Evolutionary conservation across 306 rosid genomes (phyloP).

Genomic region (Quercus cerris): DNA sequence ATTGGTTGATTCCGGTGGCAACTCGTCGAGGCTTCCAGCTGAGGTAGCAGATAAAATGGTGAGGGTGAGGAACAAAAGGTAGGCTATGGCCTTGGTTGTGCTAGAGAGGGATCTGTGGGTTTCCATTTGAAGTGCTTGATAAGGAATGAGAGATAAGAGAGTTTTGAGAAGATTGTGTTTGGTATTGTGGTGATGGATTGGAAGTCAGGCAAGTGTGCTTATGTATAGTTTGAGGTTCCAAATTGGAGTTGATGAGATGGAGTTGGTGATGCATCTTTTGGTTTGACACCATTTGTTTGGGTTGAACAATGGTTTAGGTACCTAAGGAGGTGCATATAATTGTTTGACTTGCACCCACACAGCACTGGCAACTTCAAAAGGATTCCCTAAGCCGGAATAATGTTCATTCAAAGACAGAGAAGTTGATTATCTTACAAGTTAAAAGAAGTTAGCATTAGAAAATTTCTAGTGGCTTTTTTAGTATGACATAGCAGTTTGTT

Average conservation of each 20-base stretch:
- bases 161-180: background rate
- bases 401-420: no score
- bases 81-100: background rate
- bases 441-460: no score
- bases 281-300: slow-evolving; percentile 1
- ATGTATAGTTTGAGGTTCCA: background rate
- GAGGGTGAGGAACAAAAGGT: background rate
- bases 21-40: background rate
- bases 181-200: background rate
- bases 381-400: no score
- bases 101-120: background rate
- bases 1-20: background rate
- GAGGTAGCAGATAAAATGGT: background rate
- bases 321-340: no score
- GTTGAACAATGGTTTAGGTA: no score
- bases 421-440: no score
- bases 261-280: slow-evolving; percentile 15
- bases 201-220: background rate
- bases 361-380: no score
- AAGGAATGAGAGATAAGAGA: background rate
- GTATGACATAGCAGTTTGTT: no score
- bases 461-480: no score
- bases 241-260: slow-evolving; percentile 25
- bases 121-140: background rate
- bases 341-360: no score